Evolutionary conservation across 2,329 filamentous ascomycete genomes (phyloP).

Genomic region (Botryotinia globosa): DNA sequence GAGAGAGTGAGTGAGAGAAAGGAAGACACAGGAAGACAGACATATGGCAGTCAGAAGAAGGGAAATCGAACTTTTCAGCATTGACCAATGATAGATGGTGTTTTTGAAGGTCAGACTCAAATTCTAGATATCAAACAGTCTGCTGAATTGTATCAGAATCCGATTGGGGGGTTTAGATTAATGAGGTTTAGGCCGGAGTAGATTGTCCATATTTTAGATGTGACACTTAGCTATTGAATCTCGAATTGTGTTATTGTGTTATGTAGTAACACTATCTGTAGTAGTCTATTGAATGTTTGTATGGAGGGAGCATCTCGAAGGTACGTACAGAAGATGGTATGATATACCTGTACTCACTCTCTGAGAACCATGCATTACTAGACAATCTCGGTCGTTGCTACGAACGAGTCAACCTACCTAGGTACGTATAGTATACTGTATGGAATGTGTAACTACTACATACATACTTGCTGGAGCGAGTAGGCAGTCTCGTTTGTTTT

Average conservation of each 20-base stretch:
- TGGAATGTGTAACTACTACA: background rate
- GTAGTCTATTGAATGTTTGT: background rate
- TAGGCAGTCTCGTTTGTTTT: background rate
- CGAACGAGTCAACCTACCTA: background rate
- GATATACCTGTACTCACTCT: background rate
- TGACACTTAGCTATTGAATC: background rate
- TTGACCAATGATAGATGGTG: background rate
- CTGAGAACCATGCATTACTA: background rate
- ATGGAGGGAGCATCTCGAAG: background rate
- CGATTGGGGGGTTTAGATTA: background rate
- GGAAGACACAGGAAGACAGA: background rate
- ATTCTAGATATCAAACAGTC: background rate
- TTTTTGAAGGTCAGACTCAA: background rate
- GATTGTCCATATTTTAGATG: background rate
- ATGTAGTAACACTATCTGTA: background rate
- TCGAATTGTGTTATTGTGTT: background rate
- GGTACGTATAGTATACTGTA: no score
- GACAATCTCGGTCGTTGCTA: background rate
- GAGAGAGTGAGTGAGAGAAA: background rate
- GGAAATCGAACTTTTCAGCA: background rate
- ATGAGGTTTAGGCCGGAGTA: background rate
- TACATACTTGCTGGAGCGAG: background rate
- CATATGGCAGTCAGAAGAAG: background rate
- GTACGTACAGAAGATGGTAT: background rate
- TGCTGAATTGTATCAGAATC: background rate